A percentile compares a stretch with the other conserved stretches of the same genome.
phyloP scores from a whole-genome alignment of 371 early-diverging fungal species.

The Syncephalastrum sp. region DNA sequence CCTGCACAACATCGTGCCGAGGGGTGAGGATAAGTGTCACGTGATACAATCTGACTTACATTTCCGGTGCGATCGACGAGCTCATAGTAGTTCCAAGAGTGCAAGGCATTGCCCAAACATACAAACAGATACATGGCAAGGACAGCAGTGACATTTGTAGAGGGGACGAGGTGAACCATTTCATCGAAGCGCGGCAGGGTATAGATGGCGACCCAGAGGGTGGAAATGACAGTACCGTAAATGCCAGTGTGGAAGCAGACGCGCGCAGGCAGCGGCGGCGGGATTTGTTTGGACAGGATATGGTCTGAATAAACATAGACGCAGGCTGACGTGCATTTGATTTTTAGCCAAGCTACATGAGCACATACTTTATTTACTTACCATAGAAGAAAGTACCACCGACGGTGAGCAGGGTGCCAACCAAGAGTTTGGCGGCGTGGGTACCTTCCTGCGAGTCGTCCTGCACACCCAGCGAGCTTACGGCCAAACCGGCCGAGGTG shows the following conservation, averaged over 20 bases:
- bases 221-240: conserved; percentile 42
- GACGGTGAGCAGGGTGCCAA: conserved; percentile 56
- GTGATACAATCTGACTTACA: conserved; percentile 27
- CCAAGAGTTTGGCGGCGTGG: conserved; percentile 19
- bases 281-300: conserved; percentile 45
- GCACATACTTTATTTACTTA: conserved; percentile 20
- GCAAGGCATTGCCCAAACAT: conserved; percentile 30
- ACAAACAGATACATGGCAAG: conserved; percentile 32
- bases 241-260: conserved; percentile 55
- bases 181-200: conserved; percentile 48
- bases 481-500: conserved; percentile 64
- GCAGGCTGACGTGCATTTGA: conserved; percentile 31
- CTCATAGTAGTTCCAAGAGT: conserved; percentile 56
- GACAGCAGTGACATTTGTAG: conserved; percentile 13
- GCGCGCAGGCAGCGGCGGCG: conserved; percentile 46
- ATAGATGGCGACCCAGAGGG: conserved; percentile 44
- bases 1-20: conserved; percentile 37
- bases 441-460: conserved; percentile 6
- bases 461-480: conserved; percentile 40
- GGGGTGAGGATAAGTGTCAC: conserved; percentile 29
- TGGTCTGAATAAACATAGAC: conserved; percentile 56
- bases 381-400: conserved; percentile 59
- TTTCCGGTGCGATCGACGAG: conserved; percentile 52
- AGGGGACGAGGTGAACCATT: conserved; percentile 32
- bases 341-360: background rate